phyloP scores from a whole-genome alignment of 495 filamentous ascomycete genomes.

The Trichoderma gamsii region DNA sequence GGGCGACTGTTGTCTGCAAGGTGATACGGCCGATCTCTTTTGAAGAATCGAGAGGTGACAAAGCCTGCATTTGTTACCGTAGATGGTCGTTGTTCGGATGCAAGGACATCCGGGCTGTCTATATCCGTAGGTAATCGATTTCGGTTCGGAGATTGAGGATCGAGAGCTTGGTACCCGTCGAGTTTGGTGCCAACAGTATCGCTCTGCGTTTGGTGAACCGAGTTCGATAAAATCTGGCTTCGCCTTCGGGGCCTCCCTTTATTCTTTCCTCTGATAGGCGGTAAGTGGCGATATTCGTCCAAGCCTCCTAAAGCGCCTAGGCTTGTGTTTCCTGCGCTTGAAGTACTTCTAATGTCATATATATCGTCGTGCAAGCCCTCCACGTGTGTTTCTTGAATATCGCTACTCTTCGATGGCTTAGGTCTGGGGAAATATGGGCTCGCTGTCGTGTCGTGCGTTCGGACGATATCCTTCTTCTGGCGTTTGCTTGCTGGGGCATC shows the following conservation, averaged over 20 bases:
- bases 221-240: background rate
- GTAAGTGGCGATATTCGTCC: background rate
- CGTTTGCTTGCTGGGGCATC: background rate
- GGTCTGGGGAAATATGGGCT: background rate
- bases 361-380: background rate
- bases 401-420: background rate
- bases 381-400: background rate
- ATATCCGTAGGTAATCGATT: background rate
- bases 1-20: background rate
- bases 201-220: background rate
- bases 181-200: background rate
- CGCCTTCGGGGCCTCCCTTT: background rate
- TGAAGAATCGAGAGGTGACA: background rate
- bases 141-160: background rate
- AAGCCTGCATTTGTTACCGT: background rate
- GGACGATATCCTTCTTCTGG: constrained; percentile 1
- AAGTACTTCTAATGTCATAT: background rate
- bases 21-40: background rate
- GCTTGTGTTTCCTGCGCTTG: background rate
- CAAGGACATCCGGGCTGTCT: constrained; percentile 11
- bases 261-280: background rate
- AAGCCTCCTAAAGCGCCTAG: background rate
- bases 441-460: background rate
- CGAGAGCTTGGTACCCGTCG: background rate
- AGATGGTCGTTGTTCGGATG: background rate